Evolutionary conservation across 345 rosid species (phyloP), one percentile per base, ranked within the genome.

Genomic region (Syzygium oleosum): DNA sequence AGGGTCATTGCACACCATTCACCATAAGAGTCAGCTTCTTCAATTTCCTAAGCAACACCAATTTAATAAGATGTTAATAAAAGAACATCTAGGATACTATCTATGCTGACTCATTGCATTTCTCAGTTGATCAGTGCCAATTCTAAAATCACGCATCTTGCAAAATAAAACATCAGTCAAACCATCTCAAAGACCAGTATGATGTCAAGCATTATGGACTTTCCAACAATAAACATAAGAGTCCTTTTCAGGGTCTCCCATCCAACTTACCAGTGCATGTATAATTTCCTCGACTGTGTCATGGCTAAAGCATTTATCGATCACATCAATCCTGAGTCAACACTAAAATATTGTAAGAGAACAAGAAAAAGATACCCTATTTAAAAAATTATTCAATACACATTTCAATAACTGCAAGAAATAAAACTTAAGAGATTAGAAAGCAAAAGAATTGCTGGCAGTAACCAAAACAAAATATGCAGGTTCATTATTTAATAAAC

Each of bases 201-300:
- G 1, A 29, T 63, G 22, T 63, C 38, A 7, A 63, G 77, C 14
- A 12, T 58, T 3, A 9, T 21, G 27, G 27, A 55, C 27, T 22
- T 22, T 9, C 27, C 12, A 55, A 55, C 11, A 1, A 21, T 55
- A 55, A 55, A 55, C 5, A 55, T 22, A 22, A 22, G 27, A 55
- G 46, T 73, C 43, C 84, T 41, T 19, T 22, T 4, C 10, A 55
- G 59, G 59, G 12, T 55, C 27, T 21, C 84, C 14, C 23, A 2
- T 55, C 87, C 86, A 83, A 86, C 97, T 90, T 89, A 97, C 99
- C 96, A 96, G 86, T 79, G 97, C 96, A 86, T 94, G 93, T 84
- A 94, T 89, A 87, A 98, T 98, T 92, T 98, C 99, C 91, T 96
- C 99, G 53, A 96, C 93, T 34, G 99, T 94, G 89, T 95, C 99